phyloP scores from a whole-genome alignment of 2,329 filamentous ascomycete genomes.

The Monilinia vaccinii-corymbosi region DNA sequence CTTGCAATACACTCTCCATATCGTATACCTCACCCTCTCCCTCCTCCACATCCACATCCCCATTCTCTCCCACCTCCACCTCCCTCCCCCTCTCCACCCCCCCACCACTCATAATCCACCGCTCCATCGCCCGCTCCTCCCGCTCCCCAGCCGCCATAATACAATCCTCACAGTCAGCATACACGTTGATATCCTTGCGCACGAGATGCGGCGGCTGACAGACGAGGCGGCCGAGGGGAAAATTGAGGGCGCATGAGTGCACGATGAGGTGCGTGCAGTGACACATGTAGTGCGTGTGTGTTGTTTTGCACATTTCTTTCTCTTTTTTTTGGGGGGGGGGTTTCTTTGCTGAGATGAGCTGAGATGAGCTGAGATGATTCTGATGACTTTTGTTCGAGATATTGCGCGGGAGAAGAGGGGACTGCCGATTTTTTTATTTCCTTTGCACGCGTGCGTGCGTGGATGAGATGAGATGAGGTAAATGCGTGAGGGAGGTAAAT shows the following conservation, averaged over 20 bases:
- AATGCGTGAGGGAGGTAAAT: too few relatives aligned
- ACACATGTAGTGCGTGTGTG: background rate
- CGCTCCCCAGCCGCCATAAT: background rate
- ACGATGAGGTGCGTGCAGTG: background rate
- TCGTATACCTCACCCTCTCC: background rate
- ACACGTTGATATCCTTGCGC: background rate
- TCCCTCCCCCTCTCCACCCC: too few relatives aligned
- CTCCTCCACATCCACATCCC: background rate
- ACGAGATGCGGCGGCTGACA: background rate
- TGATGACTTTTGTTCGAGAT: too few relatives aligned
- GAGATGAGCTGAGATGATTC: too few relatives aligned
- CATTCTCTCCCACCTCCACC: background rate
- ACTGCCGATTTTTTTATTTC: too few relatives aligned
- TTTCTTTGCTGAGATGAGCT: background rate
- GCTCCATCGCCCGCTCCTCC: background rate
- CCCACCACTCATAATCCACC: too few relatives aligned
- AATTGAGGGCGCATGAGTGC: background rate
- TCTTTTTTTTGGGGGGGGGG: too few relatives aligned
- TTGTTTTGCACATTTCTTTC: slow-evolving; percentile 2
- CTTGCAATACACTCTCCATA: background rate
- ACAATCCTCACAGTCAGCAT: background rate
- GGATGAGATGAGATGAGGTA: too few relatives aligned
- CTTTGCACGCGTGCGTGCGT: too few relatives aligned
- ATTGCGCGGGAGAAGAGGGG: too few relatives aligned
- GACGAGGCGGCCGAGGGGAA: background rate